Conservation (phyloP, 495 filamentous ascomycete genomes). For the Trichoderma virens region DNA sequence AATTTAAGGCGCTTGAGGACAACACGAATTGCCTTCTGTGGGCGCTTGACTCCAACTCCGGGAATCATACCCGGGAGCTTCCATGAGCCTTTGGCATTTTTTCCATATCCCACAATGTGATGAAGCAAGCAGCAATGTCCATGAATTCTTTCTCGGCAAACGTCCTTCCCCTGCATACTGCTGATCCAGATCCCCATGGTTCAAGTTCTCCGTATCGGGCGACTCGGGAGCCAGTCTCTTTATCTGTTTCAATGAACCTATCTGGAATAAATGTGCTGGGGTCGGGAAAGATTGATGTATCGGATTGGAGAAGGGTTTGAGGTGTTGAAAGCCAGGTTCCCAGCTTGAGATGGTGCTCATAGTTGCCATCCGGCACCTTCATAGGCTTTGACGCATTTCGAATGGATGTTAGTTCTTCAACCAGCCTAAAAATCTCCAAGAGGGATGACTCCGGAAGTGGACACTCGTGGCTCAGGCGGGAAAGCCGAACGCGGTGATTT, state of each 20-base stretch:
- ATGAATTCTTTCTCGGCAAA: background rate
- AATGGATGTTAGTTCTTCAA: background rate
- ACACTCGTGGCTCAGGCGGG: background rate
- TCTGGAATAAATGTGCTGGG: background rate
- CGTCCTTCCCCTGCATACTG: background rate
- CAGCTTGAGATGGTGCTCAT: background rate
- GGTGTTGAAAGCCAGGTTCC: background rate
- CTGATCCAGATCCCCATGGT: background rate
- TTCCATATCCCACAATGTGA: background rate
- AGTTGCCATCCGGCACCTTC: background rate
- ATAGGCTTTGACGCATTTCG: background rate
- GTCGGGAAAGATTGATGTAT: background rate
- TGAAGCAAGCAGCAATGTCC: background rate
- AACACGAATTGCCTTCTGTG: background rate
- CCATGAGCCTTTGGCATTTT: background rate
- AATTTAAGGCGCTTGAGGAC: background rate
- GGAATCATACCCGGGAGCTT: background rate
- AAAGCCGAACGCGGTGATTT: background rate
- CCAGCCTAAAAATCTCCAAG: background rate
- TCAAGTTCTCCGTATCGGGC: background rate
- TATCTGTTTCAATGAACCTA: background rate
- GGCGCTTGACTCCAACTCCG: background rate
- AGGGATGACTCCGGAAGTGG: background rate
- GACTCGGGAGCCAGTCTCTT: background rate
- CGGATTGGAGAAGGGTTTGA: background rate